phyloP scores from a whole-genome alignment of 2,329 filamentous ascomycete genomes.

The Fusarium sp. region DNA sequence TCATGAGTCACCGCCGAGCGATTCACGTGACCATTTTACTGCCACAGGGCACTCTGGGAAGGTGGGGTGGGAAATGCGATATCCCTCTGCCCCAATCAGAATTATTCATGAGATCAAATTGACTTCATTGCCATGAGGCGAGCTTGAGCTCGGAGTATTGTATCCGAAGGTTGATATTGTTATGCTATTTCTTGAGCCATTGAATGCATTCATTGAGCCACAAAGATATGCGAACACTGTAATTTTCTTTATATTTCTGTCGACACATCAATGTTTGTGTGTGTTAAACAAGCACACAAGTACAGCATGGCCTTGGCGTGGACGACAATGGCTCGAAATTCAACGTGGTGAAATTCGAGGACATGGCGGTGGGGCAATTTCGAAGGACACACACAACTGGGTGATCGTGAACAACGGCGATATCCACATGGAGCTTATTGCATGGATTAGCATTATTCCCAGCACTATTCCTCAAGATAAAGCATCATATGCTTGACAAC shows the following conservation, averaged over 20 bases:
- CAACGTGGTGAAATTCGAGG: not conserved
- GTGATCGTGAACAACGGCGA: not conserved
- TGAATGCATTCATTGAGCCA: not conserved
- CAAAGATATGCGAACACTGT: not conserved
- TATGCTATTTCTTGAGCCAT: not conserved
- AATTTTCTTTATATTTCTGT: not conserved
- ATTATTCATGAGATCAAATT: not conserved
- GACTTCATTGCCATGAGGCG: not conserved
- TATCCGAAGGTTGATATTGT: not conserved
- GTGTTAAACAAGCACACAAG: not conserved
- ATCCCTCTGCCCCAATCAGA: conserved; percentile 4
- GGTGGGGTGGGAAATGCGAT: not conserved
- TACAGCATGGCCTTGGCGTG: not conserved
- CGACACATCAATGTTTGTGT: not conserved
- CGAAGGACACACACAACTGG: not conserved
- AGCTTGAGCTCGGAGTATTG: conserved; percentile 2
- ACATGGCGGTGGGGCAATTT: not conserved
- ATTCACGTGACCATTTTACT: conserved; percentile 39
- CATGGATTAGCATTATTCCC: not conserved
- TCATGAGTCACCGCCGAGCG: conserved; percentile 40
- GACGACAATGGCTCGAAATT: not conserved
- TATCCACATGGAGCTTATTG: not conserved
- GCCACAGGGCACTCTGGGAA: conserved; percentile 6
- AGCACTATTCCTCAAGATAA: not conserved
- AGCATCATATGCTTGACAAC: not conserved